Base-by-base conservation (phyloP, 2,329 filamentous ascomycete species). In the Talaromyces verruculosus region DNA sequence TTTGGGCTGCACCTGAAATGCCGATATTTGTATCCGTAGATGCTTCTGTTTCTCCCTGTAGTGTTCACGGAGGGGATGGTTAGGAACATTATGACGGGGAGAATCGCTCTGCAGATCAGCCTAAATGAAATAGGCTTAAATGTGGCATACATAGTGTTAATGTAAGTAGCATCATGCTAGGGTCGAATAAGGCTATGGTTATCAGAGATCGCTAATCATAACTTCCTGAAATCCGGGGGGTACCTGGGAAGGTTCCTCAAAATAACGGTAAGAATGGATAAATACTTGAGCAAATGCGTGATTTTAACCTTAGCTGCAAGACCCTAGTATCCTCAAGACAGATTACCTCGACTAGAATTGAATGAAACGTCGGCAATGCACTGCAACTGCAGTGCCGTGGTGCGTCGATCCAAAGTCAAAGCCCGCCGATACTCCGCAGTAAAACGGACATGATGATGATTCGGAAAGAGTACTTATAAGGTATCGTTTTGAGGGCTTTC, bases 11-110 rank as follows among this genome's bases (percentile, higher is more conserved):
- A 61, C 5, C 17, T 61, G 28, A 61, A 61, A 51, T 61, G 59
- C 59, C 59, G 59, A 61, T 35, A 61, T 47, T 49, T 49, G 59
- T 49, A 61, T 51, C 59, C 59, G 59, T 37, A 47, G 28, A 61
- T 25, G 43, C 1, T 13, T 41, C 15, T 17, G 19, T 61, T 51
- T 25, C 6, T 35, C 15, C 10, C 25, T 47, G 41, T 22, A 51
- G 25, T 25, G n/a, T 45, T 37, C 7, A 37, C 25, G 17, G 10
- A 13, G 7, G 5, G 30, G 59, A 61, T 47, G 17, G 11, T 30
- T 37, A 25, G 59, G 39, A 49, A 25, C 35, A 17, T 39, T 10
- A 49, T 49, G 1, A 45, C 59, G 59, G 59, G 39, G 59, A 61
- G 13, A 28, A 15, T 61, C 39, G 59, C 41, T 61, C 33, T 33